Evolutionary conservation across 257 asterid genomes (phyloP), one percentile per base, ranked within the genome.

Genomic region (Solanum sparsipilum): DNA sequence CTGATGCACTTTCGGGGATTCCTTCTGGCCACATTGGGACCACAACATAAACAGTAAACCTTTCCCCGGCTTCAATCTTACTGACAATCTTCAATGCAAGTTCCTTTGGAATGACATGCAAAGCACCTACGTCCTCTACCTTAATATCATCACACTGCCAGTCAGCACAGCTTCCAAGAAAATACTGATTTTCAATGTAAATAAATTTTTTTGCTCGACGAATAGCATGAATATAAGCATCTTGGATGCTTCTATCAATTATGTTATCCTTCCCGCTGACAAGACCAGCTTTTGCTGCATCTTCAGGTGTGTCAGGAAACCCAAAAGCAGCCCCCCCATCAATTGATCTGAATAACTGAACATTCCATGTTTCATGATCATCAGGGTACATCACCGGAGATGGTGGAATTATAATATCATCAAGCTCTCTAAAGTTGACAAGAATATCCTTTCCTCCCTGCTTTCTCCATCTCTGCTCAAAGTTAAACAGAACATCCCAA

Each of bases 11-110:
- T 92, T 95, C 98, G 0, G 98, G 98, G 32, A 96, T 88, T 75
- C 98, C 98, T 92, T 96, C 98, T 0, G 98, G 98, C 98, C 98
- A 96, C 98, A 96, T 96, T 10, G 98, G 98, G 48, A 96, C 92
- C 35, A 96, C 95, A 32, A 93, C 84, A 29, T 96, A 96, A 32
- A 94, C 96, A 1, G 94, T 89, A 87, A 96, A 96, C 90, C 95
- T 94, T 87, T 96, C 98, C 63, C 98, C 97, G 1, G 96, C 98
- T 90, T 95, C 97, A 44, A 96, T 94, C 91, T 96, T 95, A 52
- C 93, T 94, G 34, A 90, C 91, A 44, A 95, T 93, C 92, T 95
- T 96, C 90, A 96, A 89, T 0, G 98, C 94, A 65, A 96, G 98
- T 83, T 96, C 99, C 91, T 92, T 96, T 0, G 98, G 99, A 60